These are phyloP conservation scores for Microsporum ferrugineum DNA, from an alignment of 2,329 filamentous ascomycete species.

Conservation along the genomic window DNA sequence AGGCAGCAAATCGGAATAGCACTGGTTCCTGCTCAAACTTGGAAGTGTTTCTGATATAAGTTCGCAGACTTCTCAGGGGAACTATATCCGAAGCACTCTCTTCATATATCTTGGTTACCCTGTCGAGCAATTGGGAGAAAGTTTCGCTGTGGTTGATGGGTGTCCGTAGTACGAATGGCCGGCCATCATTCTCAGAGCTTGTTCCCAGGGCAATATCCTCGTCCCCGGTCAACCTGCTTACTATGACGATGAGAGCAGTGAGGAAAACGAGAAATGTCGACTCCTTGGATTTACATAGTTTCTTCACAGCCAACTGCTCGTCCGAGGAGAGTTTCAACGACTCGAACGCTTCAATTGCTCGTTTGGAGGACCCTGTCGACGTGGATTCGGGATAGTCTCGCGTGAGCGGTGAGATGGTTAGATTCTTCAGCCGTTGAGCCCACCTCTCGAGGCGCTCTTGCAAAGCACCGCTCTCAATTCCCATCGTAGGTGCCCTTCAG, in stretches of 20 bases:
- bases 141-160: slow-evolving; percentile 31
- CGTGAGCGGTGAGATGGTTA: slow-evolving; percentile 35
- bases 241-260: slow-evolving; percentile 35
- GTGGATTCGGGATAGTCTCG: slow-evolving; percentile 33
- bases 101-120: slow-evolving; percentile 33
- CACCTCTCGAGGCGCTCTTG: slow-evolving; percentile 33
- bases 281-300: slow-evolving; percentile 18
- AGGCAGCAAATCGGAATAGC: slow-evolving; percentile 39
- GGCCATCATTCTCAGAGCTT: slow-evolving; percentile 33
- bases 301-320: slow-evolving; percentile 29
- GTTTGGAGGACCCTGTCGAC: slow-evolving; percentile 22
- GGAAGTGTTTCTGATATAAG: slow-evolving; percentile 32
- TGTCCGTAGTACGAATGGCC: slow-evolving; percentile 36
- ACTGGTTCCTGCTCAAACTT: slow-evolving; percentile 30
- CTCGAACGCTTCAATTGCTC: slow-evolving; percentile 35
- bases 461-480: slow-evolving; percentile 17
- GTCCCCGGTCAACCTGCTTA: slow-evolving; percentile 38
- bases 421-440: slow-evolving; percentile 31
- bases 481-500: slow-evolving; percentile 4
- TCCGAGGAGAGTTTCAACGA: slow-evolving; percentile 29
- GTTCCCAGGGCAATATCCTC: slow-evolving; percentile 40
- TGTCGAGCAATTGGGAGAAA: slow-evolving; percentile 31
- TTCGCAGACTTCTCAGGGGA: slow-evolving; percentile 30
- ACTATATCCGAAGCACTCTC: slow-evolving; percentile 34
- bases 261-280: slow-evolving; percentile 33